Conservation (phyloP, 2,329 filamentous ascomycete species). For the Neoscytalidium dimidiatum region DNA sequence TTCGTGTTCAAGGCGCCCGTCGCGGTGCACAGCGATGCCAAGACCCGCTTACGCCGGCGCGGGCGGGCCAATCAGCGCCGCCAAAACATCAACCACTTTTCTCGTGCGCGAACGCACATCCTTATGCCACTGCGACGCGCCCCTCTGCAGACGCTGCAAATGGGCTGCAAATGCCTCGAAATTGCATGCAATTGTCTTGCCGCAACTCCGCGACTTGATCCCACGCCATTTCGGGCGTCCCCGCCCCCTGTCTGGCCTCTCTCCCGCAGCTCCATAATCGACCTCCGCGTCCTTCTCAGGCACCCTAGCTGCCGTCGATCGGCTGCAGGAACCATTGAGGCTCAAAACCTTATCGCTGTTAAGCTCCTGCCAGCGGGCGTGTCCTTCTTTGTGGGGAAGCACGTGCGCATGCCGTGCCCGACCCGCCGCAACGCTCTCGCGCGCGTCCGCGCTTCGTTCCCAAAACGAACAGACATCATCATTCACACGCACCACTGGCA, state of each 20-base stretch:
- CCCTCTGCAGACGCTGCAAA: constrained; percentile 9
- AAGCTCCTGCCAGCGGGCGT: constrained; percentile 21
- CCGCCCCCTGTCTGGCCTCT: not conserved
- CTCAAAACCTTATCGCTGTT: constrained; percentile 24
- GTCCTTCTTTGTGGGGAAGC: constrained; percentile 23
- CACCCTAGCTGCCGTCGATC: constrained; percentile 24
- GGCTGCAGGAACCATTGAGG: constrained; percentile 25
- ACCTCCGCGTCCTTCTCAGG: constrained; percentile 19
- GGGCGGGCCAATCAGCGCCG: constrained; percentile 15
- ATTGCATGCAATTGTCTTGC: not conserved
- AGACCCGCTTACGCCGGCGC: constrained; percentile 17
- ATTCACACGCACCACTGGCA: not conserved
- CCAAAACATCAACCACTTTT: constrained; percentile 15
- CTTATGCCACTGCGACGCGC: constrained; percentile 14
- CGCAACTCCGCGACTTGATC: constrained; percentile 18
- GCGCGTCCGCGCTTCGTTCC: constrained; percentile 14
- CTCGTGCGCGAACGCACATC: constrained; percentile 8
- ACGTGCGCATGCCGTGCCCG: constrained; percentile 22
- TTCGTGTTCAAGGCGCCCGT: constrained; percentile 19
- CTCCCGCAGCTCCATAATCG: not conserved
- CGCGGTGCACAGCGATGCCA: constrained; percentile 14
- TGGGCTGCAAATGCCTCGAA: not conserved
- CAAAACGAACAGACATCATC: not conserved
- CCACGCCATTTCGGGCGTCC: not conserved
- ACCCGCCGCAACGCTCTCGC: constrained; percentile 18